Evolutionary conservation across 495 filamentous ascomycete genomes (phyloP).

Genomic region (Eremomyces bilateralis): DNA sequence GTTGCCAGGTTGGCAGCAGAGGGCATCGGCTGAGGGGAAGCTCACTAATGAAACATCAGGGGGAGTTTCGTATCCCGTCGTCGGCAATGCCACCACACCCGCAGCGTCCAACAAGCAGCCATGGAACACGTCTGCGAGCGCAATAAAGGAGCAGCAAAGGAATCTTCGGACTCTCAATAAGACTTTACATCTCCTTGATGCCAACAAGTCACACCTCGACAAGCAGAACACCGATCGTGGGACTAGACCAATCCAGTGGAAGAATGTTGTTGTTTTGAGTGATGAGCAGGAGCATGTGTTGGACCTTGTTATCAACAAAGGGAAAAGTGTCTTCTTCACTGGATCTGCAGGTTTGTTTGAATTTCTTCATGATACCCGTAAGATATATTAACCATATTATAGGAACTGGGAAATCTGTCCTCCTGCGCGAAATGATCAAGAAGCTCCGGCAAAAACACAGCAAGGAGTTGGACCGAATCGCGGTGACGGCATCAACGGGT

Average conservation of each 20-base stretch:
- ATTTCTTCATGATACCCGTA: no score
- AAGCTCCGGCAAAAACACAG: conserved; percentile 53
- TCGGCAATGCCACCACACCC: no score
- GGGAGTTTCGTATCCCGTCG: no score
- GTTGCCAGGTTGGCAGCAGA: no score
- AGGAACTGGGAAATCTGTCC: conserved; percentile 94
- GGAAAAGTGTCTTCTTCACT: conserved; percentile 90
- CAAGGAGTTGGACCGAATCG: conserved; percentile 57
- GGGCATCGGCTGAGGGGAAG: no score
- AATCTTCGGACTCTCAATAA: conserved; percentile 43
- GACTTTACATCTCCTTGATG: conserved; percentile 2
- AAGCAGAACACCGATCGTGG: conserved; percentile 16
- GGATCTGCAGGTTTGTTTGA: conserved; percentile 85
- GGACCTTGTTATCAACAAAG: conserved; percentile 47
- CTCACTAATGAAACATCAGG: no score
- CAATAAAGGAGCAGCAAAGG: conserved; percentile 64
- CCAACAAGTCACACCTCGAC: conserved; percentile 16
- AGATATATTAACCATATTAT: no score
- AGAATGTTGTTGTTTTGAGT: conserved; percentile 44
- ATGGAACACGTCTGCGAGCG: conserved; percentile 71
- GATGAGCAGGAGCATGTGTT: conserved; percentile 72
- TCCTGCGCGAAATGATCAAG: conserved; percentile 76
- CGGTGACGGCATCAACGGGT: conserved; percentile 88
- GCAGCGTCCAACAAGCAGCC: conserved; percentile 19
- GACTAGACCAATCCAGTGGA: no score